A percentile compares a stretch with the other conserved stretches of the same genome.
phyloP scores from a whole-genome alignment of 2,329 filamentous ascomycete genomes.

The Hymenoscyphus linearis region DNA sequence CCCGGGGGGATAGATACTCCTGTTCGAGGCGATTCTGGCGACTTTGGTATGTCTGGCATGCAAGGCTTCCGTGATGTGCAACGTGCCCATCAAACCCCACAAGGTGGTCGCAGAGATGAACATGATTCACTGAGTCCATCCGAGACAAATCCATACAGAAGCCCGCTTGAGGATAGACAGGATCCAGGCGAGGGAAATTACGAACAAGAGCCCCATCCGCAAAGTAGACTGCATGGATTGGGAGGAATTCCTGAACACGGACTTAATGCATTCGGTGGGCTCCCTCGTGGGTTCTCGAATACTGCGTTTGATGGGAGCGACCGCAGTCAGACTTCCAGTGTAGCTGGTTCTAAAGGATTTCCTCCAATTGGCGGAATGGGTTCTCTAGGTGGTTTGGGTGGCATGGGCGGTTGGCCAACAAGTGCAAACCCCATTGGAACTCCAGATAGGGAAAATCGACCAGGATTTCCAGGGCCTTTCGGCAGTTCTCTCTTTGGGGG shows the following conservation, averaged over 20 bases:
- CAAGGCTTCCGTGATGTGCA: constrained; percentile 47
- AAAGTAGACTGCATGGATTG: constrained; percentile 47
- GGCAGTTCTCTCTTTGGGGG: constrained; percentile 77
- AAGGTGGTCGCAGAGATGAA: constrained; percentile 37
- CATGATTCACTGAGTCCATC: constrained; percentile 81
- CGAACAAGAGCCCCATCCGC: constrained; percentile 30
- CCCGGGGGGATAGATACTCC: constrained; percentile 41
- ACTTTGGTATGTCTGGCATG: constrained; percentile 59
- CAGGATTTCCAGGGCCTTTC: constrained; percentile 54
- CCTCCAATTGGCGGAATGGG: constrained; percentile 55
- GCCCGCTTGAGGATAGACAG: constrained; percentile 68
- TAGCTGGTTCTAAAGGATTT: constrained; percentile 68
- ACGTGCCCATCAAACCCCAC: constrained; percentile 38
- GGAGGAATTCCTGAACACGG: constrained; percentile 48
- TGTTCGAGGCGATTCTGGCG: constrained; percentile 39
- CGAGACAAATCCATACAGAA: constrained; percentile 93
- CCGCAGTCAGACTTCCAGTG: constrained; percentile 88
- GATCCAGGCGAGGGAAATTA: constrained; percentile 43
- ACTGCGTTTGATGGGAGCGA: constrained; percentile 62
- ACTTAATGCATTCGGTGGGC: constrained; percentile 47
- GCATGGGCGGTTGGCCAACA: constrained; percentile 41
- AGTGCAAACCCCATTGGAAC: constrained; percentile 59
- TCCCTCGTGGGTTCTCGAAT: constrained; percentile 46
- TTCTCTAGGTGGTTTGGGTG: constrained; percentile 44
- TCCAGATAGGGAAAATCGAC: constrained; percentile 57